Conservation (phyloP, 148 eudicot species). For the Rhododendron griersonianum region DNA sequence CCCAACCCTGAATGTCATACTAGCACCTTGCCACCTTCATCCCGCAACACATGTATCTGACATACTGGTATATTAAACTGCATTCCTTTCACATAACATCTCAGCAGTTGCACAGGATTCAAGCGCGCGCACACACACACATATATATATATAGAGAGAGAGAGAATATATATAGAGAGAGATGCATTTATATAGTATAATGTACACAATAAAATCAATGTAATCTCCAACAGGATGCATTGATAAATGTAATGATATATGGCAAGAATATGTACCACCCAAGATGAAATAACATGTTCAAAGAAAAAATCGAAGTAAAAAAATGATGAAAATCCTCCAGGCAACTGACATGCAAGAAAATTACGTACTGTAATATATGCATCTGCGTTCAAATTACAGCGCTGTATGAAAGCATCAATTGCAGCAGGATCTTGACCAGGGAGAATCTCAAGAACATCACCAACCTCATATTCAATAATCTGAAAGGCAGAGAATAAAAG, state of each 20-base stretch:
- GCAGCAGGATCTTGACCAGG: constrained; percentile 79
- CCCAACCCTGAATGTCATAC: neutral
- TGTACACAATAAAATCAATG: neutral
- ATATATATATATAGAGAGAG: neutral
- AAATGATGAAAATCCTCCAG: neutral
- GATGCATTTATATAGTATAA: no score
- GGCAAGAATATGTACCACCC: neutral
- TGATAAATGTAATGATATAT: neutral
- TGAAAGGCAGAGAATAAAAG: constrained; percentile 23
- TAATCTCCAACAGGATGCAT: neutral
- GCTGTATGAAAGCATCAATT: constrained; percentile 71
- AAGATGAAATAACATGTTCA: neutral
- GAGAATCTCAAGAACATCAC: constrained; percentile 83
- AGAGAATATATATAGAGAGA: no score
- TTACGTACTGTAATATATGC: constrained; percentile 63
- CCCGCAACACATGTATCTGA: neutral
- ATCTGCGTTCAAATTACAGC: constrained; percentile 81
- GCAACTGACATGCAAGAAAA: constrained; percentile 4
- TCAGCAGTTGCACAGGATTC: neutral
- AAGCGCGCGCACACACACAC: no score
- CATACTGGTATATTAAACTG: neutral
- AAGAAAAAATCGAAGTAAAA: neutral
- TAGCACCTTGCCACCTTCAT: neutral
- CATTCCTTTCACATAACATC: neutral
- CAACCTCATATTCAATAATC: constrained; percentile 79